Base-by-base conservation (phyloP, 1,284 basidiomycete species). In the Neolentinus lepideus region DNA sequence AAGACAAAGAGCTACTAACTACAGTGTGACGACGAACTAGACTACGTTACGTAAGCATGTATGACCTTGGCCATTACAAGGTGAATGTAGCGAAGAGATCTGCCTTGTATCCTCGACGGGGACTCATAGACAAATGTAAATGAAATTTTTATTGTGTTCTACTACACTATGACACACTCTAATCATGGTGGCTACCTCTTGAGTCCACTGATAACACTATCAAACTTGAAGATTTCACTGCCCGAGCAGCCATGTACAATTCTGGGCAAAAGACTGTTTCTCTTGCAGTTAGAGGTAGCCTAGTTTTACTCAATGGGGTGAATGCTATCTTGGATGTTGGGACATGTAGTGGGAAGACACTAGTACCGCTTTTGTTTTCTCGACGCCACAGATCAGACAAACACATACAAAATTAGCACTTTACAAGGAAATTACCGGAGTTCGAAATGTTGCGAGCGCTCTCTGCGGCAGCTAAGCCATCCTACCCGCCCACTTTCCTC, bases 321-420 rank as follows among this genome's bases (percentile, higher is more conserved):
- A 51, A 56, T 56, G 52, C 33, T 31, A 48, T 53, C 51, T n/a
- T 56, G 11, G 51, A 54, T 43, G 55, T 53, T n/a, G 55, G 57
- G 2, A 58, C 57, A 19, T 56, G 57, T 4, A 29, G 19, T 14
- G 54, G 56, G 14, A 57, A 57, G 48, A 56, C 56, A 11, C 19
- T 57, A n/a, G n/a, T n/a, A n/a, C 8, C 35, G 48, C 21, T 58
- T 58, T 50, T 6, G 3, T 16, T 11, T 58, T 14, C 57, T 55
- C 2, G 27, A 57, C 8, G 19, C 57, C 4, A 24, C 29, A 4
- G 19, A 53, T 21, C 35, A 12, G 3, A 19, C 26, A 2, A 33
- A 51, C n/a, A 57, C n/a, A n/a, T n/a, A n/a, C n/a, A n/a, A n/a
- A n/a, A n/a, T n/a, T n/a, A n/a, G n/a, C n/a, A n/a, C n/a, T n/a